These are phyloP conservation scores for Selaginella tamariscina DNA, from an alignment of 75 land plant species.

Conservation along the genomic window DNA sequence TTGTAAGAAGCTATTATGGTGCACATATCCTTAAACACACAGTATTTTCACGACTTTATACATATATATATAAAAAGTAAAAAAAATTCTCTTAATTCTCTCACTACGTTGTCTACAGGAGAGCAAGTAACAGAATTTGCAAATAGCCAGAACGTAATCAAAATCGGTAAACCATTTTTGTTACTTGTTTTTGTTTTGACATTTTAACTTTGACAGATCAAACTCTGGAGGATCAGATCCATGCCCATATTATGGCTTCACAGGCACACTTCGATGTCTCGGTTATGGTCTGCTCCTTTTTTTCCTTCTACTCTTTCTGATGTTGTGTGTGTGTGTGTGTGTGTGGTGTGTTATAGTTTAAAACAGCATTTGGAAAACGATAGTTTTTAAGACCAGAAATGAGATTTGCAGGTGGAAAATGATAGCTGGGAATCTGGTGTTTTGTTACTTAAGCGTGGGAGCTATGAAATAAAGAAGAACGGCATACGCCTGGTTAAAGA, in stretches of 20 bases:
- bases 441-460: slow-evolving; percentile 18
- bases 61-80: too few species aligned
- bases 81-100: background rate
- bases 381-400: background rate
- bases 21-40: too few species aligned
- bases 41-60: too few species aligned
- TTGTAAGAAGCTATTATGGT: too few species aligned
- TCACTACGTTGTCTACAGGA: slow-evolving; percentile 19
- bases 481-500: slow-evolving; percentile 10
- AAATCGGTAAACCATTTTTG: background rate
- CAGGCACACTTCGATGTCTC: slow-evolving; percentile 31
- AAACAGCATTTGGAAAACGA: background rate
- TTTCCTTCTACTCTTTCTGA: background rate
- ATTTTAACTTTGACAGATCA: slow-evolving; percentile 14
- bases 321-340: too few species aligned
- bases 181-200: background rate
- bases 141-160: slow-evolving; percentile 17
- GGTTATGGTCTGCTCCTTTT: slow-evolving; percentile 18
- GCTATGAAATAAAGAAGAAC: slow-evolving; percentile 12
- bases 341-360: background rate
- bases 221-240: slow-evolving; percentile 29
- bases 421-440: slow-evolving; percentile 16
- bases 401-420: slow-evolving; percentile 1
- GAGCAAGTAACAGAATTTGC: slow-evolving; percentile 27
- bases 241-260: slow-evolving; percentile 21